A percentile compares a stretch with the other conserved stretches of the same genome.
Conservation (phyloP, 2,329 filamentous ascomycete genomes). For the Clonostachys sp. region DNA sequence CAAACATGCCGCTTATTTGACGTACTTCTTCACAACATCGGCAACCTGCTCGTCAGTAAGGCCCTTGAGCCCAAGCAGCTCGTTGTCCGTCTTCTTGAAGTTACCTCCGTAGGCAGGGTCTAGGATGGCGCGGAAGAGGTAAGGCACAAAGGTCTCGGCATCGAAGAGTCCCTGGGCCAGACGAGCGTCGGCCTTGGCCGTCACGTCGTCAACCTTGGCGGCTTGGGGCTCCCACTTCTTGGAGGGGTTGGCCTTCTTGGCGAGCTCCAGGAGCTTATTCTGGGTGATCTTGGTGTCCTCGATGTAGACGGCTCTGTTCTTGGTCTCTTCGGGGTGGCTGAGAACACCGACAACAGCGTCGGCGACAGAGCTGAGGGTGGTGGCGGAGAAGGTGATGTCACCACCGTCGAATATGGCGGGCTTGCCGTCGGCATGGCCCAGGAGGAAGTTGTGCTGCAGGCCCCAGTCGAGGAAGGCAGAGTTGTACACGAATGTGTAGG, state of each 20-base stretch:
- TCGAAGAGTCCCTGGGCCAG: no score
- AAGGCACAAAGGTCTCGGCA: constrained; percentile 13
- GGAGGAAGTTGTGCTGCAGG: constrained; percentile 14
- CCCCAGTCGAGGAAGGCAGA: constrained; percentile 58
- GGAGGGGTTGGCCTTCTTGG: constrained; percentile 40
- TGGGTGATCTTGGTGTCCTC: constrained; percentile 38
- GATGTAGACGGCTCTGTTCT: constrained; percentile 42
- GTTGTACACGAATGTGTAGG: constrained; percentile 50
- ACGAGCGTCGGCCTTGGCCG: constrained; percentile 11
- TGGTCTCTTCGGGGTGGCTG: constrained; percentile 42
- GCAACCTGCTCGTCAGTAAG: constrained; percentile 21
- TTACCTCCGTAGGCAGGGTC: constrained; percentile 21
- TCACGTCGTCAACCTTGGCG: constrained; percentile 12
- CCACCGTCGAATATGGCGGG: constrained; percentile 44
- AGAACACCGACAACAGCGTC: constrained; percentile 43
- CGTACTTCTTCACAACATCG: background rate
- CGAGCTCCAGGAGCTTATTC: constrained; percentile 32
- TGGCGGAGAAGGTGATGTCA: constrained; percentile 37
- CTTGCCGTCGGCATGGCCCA: constrained; percentile 27
- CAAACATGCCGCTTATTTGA: background rate
- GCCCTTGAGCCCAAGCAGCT: constrained; percentile 36
- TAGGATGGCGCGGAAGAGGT: constrained; percentile 21
- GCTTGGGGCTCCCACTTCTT: constrained; percentile 38
- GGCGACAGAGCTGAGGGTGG: constrained; percentile 40
- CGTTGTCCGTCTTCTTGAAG: constrained; percentile 28